Conservation (phyloP, 1,139 yeast species). For the Saccharomyces hybrid region DNA sequence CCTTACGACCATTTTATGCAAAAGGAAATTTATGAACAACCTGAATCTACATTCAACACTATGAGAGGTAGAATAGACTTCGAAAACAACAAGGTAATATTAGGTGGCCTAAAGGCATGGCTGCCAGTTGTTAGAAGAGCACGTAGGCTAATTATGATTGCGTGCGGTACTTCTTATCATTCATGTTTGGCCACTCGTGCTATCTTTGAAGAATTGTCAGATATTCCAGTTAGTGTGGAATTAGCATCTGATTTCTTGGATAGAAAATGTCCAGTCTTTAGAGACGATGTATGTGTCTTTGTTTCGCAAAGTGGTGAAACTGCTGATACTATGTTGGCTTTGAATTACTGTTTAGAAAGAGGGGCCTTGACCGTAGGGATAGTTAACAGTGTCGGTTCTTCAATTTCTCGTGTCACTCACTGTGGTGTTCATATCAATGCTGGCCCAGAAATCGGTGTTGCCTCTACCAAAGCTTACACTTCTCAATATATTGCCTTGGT, state of each 20-base stretch:
- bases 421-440: constrained; percentile 99
- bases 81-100: constrained; percentile 62
- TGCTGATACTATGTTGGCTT: constrained; percentile 94
- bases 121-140: constrained; percentile 88
- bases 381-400: constrained; percentile 90
- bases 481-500: constrained; percentile 96
- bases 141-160: constrained; percentile 94
- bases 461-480: constrained; percentile 98
- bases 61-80: constrained; percentile 99
- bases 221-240: constrained; percentile 92
- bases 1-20: constrained; percentile 95
- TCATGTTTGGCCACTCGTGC: constrained; percentile 97
- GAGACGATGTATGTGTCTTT: constrained; percentile 96
- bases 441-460: constrained; percentile 99
- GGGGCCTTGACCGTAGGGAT: constrained; percentile 97
- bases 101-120: constrained; percentile 86
- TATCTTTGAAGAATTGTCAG: constrained; percentile 91
- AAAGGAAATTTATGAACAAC: constrained; percentile 97
- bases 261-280: constrained; percentile 88
- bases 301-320: constrained; percentile 99
- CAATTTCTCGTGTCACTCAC: constrained; percentile 90
- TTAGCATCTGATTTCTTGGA: constrained; percentile 96
- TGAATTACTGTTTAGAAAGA: constrained; percentile 91
- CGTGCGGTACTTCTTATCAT: constrained; percentile 98
- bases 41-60: constrained; percentile 94